Conservation (phyloP, 2,329 filamentous ascomycete species). For the Penicillium sp. region DNA sequence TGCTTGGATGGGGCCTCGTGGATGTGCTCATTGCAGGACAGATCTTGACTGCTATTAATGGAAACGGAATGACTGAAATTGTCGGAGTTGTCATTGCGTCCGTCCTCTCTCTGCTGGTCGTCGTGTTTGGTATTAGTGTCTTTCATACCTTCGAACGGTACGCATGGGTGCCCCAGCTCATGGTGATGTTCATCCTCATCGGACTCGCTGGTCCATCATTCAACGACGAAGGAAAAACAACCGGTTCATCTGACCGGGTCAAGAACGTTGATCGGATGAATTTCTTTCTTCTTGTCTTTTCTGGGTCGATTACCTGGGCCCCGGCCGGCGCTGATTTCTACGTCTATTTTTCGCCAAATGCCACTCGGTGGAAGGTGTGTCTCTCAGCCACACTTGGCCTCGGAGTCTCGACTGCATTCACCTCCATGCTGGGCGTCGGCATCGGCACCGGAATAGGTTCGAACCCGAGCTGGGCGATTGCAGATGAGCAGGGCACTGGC, state of each 20-base stretch:
- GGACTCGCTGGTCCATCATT: background rate
- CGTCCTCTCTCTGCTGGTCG: background rate
- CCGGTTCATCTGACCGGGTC: background rate
- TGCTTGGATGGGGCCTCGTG: background rate
- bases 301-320: background rate
- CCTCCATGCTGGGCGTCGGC: background rate
- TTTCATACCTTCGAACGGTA: background rate
- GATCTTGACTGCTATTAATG: background rate
- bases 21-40: background rate
- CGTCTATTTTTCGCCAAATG: background rate
- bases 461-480: background rate
- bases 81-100: background rate
- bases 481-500: background rate
- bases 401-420: background rate
- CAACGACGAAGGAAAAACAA: background rate
- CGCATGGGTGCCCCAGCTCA: background rate
- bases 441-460: background rate
- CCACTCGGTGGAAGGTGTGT: background rate
- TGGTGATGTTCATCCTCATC: background rate
- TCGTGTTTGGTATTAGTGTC: background rate
- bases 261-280: background rate
- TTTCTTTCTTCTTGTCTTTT: background rate
- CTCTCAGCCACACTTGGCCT: background rate
- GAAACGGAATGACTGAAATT: background rate
- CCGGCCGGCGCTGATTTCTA: background rate